Base-by-base conservation (phyloP, 345 rosid species). In the Eucalyptus pauciflora region DNA sequence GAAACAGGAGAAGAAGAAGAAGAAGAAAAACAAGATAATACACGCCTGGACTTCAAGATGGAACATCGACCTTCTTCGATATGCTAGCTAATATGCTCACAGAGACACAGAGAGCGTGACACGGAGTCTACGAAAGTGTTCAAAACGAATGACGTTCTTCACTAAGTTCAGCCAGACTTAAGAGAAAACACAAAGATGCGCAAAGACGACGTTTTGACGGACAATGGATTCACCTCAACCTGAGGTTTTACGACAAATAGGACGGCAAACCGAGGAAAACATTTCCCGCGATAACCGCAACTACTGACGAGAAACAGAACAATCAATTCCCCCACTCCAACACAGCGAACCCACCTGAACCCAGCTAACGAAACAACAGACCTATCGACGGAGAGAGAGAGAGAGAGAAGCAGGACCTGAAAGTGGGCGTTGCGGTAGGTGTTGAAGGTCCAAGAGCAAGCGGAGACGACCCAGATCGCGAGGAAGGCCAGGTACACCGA, bases 361-460 rank as follows among this genome's bases (percentile, higher is more conserved):
- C 11, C 45, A 33, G 48, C 11, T 29, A 18, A 52, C 24, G 52
- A 88, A 29, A 88, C 33, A 10, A 69, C 43, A 5, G 81, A 17
- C 45, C 45, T 25, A 11, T 71, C 81, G 81, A 81, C 67, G 86
- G 12, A 16, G 3, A 83, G 87, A 88, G 29, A 37, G 15, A 22
- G 24, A 43, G 29, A 22, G 27, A 51, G 85, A 64, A 87, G 3
- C 52, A 7, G 60, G 89, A 95, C 97, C 98, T 94, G 99, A 93
- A 93, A 94, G 81, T 94, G 96, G 87, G 97, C 95, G 92, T 94
- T 97, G 88, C 92, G 94, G 91, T 94, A 97, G 89, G 98, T 96
- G 93, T 96, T 94, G 91, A 94, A 88, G 89, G 99, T 94, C 99
- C 99, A 97, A 50, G 94, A 96, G 89, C 93, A 95, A 94, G 97